These are phyloP conservation scores for Peniophora sp. DNA, from an alignment of 1,284 basidiomycete genomes.

Conservation along the genomic window DNA sequence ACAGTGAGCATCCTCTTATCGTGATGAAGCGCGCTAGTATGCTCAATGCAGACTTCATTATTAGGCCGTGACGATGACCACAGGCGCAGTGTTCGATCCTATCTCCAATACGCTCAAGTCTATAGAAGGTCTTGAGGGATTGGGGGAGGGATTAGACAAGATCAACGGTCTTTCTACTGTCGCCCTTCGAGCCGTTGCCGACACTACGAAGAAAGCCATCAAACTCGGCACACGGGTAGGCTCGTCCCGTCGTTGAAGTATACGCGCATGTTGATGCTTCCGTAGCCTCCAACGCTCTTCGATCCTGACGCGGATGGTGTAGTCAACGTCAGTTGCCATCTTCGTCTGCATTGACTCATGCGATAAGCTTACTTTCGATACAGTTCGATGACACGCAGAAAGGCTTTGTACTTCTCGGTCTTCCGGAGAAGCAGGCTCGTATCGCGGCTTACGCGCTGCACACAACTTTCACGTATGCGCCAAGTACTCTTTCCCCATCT, in stretches of 20 bases:
- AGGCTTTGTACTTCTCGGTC: slow-evolving; percentile 17
- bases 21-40: too few species aligned
- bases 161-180: slow-evolving; percentile 19
- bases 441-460: slow-evolving; percentile 19
- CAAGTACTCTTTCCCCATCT: background rate
- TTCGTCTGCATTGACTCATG: background rate
- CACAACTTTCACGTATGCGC: slow-evolving; percentile 14
- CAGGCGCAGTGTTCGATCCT: slow-evolving; percentile 18
- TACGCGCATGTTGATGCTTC: background rate
- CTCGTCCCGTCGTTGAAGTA: background rate
- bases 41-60: too few species aligned
- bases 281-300: slow-evolving; percentile 21
- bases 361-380: background rate
- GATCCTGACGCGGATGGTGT: slow-evolving; percentile 18
- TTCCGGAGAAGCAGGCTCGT: slow-evolving; percentile 14
- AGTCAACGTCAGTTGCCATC: slow-evolving; percentile 7
- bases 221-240: slow-evolving; percentile 16
- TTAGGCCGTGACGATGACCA: slow-evolving; percentile 13
- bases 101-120: slow-evolving; percentile 16
- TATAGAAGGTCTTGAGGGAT: slow-evolving; percentile 15
- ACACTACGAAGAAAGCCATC: slow-evolving; percentile 15
- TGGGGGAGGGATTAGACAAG: slow-evolving; percentile 15
- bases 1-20: background rate
- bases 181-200: slow-evolving; percentile 14
- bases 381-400: slow-evolving; percentile 15